Percentiles rank a stretch among this genome's conserved stretches.
Evolutionary conservation across 768 basidiomycete species (phyloP).

Genomic region (Neoboletus brunneissimus): DNA sequence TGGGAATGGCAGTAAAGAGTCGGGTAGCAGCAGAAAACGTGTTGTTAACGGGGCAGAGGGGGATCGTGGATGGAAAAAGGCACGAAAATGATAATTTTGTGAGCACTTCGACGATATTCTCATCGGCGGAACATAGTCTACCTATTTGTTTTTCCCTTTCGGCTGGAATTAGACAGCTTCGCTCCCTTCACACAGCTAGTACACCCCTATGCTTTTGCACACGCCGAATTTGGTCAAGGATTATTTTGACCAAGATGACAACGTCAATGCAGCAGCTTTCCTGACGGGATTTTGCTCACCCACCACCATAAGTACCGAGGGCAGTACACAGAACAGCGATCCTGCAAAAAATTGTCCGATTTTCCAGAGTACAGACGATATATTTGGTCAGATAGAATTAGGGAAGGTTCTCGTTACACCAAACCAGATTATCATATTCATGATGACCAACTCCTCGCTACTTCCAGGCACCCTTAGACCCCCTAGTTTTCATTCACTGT

Average conservation of each 20-base stretch:
- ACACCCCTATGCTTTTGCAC: background rate
- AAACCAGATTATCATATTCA: background rate
- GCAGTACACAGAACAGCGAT: background rate
- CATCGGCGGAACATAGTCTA: background rate
- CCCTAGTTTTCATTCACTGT: background rate
- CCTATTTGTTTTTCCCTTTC: background rate
- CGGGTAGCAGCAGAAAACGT: slow-evolving; percentile 16
- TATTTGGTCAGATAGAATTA: slow-evolving; percentile 3
- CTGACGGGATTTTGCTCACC: background rate
- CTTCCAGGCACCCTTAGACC: background rate
- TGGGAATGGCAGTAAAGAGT: background rate
- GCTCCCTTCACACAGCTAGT: background rate
- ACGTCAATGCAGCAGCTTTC: background rate
- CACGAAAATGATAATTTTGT: slow-evolving; percentile 13
- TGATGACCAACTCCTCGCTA: background rate
- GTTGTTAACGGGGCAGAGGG: slow-evolving; percentile 1
- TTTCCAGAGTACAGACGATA: background rate
- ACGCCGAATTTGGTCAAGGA: background rate
- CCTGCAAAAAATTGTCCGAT: background rate
- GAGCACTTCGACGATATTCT: background rate
- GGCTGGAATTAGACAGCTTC: background rate
- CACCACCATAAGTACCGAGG: background rate
- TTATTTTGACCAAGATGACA: background rate
- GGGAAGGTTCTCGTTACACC: background rate
- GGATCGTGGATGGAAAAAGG: slow-evolving; percentile 17